Base-by-base conservation (phyloP, 1,284 basidiomycete genomes). In the Microbotryomycetes sp. region DNA sequence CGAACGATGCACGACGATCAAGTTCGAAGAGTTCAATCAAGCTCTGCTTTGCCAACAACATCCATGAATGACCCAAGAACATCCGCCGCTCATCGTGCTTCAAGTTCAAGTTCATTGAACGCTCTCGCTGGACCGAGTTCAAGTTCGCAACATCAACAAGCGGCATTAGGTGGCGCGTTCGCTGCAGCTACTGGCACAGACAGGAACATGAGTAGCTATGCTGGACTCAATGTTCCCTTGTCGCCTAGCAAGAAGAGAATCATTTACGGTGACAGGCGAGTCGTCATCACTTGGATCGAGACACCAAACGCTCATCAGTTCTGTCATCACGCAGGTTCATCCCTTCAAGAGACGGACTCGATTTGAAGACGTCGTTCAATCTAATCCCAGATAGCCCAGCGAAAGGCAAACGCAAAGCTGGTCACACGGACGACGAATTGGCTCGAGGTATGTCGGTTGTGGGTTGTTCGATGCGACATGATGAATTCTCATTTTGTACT, bases 301-400 rank as follows among this genome's bases (percentile, higher is more conserved):
- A 12, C 12, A 42, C 36, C 36, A 19, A 9, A 9, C 12, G 36
- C 36, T 9, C 12, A 9, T 42, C 19, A 12, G 36, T 19, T 9
- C 36, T 42, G 36, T 12, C 19, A 42, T 19, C 19, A 42, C 36
- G 36, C 64, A 80, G 80, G 25, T 82, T 81, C 71, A 82, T 82
- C 54, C 81, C 81, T 7, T 79, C 74, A 48, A 72, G 81, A 47
- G 79, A 81, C 29, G 79, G 77, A 0, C 68, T 75, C 9, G 80
- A 82, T 61, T 67, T 81, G 15, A 75, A 79, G 52, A 78, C 80
- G 0, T 76, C 78, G 1, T 82, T 78, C 65, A 77, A 79, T 57
- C 73, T 82, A 22, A 74, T 80, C 9, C 72, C 75, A 2, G 78
- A 79, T 25, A 72, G 74, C 29, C 63, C 74, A 1, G 71, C 72